Conservation (phyloP, 2,329 filamentous ascomycete species). For the Colletotrichum cordylinicola region DNA sequence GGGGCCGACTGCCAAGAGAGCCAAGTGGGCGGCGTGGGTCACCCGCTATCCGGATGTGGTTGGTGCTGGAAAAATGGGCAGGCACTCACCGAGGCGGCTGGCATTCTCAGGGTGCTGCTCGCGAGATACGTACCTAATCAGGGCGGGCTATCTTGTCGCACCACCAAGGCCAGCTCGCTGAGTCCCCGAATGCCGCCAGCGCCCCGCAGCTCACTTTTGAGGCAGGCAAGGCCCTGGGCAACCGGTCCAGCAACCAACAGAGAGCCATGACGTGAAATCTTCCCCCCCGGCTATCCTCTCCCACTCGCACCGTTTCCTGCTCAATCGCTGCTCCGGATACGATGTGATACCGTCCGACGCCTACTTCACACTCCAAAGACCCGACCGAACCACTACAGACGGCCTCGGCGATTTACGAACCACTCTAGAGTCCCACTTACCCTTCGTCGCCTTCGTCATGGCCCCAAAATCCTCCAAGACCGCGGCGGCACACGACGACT, state of each 20-base stretch:
- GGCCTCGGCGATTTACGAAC: not conserved
- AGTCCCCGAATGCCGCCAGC: constrained; percentile 19
- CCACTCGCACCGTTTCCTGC: not conserved
- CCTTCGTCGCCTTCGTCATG: constrained; percentile 37
- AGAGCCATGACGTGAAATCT: constrained; percentile 18
- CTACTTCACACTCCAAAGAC: constrained; percentile 51
- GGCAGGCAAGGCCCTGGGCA: constrained; percentile 11
- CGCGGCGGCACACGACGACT: constrained; percentile 40
- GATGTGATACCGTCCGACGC: constrained; percentile 26
- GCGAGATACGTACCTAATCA: not conserved
- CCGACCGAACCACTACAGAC: constrained; percentile 39
- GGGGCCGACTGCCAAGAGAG: not conserved
- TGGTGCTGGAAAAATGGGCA: not conserved
- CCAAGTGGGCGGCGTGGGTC: not conserved
- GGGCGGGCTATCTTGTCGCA: not conserved
- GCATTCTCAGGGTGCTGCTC: not conserved
- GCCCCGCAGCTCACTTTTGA: constrained; percentile 10
- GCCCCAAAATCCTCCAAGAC: constrained; percentile 52
- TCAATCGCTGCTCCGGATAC: constrained; percentile 2
- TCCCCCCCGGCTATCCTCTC: not conserved
- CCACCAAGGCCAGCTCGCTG: not conserved
- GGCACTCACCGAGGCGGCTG: not conserved
- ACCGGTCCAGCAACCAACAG: constrained; percentile 19
- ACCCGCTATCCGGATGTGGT: not conserved
- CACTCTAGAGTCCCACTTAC: not conserved